Base-by-base conservation (phyloP, 768 basidiomycete genomes). In the Podaxis carcinomalis region DNA sequence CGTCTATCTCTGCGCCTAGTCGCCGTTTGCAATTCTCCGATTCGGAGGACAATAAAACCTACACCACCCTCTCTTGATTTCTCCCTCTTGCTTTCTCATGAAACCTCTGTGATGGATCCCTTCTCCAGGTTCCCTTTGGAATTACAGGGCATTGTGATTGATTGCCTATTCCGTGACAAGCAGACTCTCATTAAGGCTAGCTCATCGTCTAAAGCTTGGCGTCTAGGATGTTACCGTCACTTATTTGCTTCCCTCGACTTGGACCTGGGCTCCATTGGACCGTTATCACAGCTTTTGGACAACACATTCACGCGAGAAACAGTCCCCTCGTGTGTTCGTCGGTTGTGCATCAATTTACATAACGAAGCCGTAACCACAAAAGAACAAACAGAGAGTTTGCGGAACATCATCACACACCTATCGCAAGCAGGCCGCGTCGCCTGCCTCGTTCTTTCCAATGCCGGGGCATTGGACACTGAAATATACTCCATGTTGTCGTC, bases 181-280 rank as follows among this genome's bases (percentile, higher is more conserved):
- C 52, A 21, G 10, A 52, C 62, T 9, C 66, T 72, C 14, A 27
- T 53, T 2, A 51, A 52, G 2, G 64, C 63, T 37, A 68, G 65
- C 56, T 36, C 62, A 23, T 66, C 70, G n/a, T 73, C 68, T 44
- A 50, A 58, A 36, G 40, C 61, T 27, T 73, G 72, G 72, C 67
- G 69, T 9, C 42, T 56, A 27, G 51, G 66, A 23, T 63, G 67
- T 65, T 66, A 69, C 49, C 39, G 54, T 16, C 61, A 70, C 39
- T 46, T 46, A 25, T 73, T 73, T 53, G 49, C 59, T 13, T 62
- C 56, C 4, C 56, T 70, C 27, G 28, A 13, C n/a, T 57, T 72
- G 7, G 32, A 61, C 54, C 49, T 59, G 52, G 16, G 21, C 10
- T 67, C 71, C 23, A 51, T 70, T 32, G 25, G 47, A 42, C 50